phyloP scores from a whole-genome alignment of 768 basidiomycete genomes.

The Agaricus blazei region DNA sequence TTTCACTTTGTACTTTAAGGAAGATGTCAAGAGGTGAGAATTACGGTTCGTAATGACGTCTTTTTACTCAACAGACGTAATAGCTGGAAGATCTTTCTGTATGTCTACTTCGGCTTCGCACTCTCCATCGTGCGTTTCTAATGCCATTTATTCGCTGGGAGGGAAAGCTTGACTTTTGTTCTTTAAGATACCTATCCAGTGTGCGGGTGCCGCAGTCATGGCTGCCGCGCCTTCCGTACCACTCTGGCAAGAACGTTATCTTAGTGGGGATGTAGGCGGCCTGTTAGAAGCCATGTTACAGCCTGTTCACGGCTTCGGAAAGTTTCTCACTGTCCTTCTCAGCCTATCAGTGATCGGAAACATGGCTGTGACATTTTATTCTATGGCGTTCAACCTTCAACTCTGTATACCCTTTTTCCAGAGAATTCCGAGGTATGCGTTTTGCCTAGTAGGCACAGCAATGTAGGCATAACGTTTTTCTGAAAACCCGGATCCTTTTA shows the following conservation, averaged over 20 bases:
- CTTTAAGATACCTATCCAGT: constrained; percentile 36
- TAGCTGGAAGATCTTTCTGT: constrained; percentile 61
- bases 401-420: constrained; percentile 55
- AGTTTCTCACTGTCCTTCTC: constrained; percentile 76
- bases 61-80: not conserved
- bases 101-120: constrained; percentile 65
- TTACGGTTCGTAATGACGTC: not conserved
- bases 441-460: constrained; percentile 66
- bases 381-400: constrained; percentile 69
- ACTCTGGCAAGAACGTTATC: constrained; percentile 57
- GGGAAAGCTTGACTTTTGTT: not conserved
- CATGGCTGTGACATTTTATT: constrained; percentile 81
- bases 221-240: constrained; percentile 51
- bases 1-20: constrained; percentile 66
- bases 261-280: constrained; percentile 59
- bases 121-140: constrained; percentile 43
- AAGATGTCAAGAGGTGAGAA: constrained; percentile 51
- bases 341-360: constrained; percentile 80
- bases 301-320: constrained; percentile 69
- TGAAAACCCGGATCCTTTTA: too few relatives aligned
- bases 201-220: constrained; percentile 61
- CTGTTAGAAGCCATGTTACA: constrained; percentile 65
- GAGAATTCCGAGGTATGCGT: constrained; percentile 68
- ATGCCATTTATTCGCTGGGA: not conserved
- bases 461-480: constrained; percentile 40